Evolutionary conservation across 2,329 filamentous ascomycete species (phyloP).

Genomic region (Colletotrichum sp.): DNA sequence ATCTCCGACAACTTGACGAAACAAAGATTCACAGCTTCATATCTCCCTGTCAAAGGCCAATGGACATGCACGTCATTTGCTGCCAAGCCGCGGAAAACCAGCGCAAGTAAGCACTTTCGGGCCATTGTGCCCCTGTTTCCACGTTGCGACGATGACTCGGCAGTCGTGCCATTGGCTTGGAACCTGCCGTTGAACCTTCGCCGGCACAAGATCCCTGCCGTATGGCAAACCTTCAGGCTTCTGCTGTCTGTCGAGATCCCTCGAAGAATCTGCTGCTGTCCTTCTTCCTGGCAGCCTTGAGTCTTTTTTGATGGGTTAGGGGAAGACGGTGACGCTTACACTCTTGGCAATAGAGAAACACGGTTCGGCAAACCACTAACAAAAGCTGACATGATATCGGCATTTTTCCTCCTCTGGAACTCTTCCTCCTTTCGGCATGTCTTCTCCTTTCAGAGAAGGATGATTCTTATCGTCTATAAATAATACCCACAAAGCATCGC

Average conservation of each 20-base stretch:
- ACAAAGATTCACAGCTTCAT: neutral
- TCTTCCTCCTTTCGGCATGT: neutral
- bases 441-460: neutral
- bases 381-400: neutral
- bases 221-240: neutral
- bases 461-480: neutral
- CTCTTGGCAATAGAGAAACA: neutral
- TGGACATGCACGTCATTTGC: neutral
- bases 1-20: neutral
- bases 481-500: neutral
- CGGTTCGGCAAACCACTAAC: neutral
- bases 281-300: neutral
- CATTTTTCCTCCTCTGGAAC: neutral
- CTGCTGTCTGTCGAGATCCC: neutral
- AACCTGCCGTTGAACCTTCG: neutral
- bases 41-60: neutral
- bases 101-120: neutral
- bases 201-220: neutral
- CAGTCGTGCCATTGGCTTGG: neutral
- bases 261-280: neutral
- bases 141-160: neutral
- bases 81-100: neutral
- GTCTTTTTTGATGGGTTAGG: neutral
- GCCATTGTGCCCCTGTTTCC: neutral
- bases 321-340: neutral